phyloP scores from a whole-genome alignment of 164 flowering plant species.

The Brasenia schreberi region DNA sequence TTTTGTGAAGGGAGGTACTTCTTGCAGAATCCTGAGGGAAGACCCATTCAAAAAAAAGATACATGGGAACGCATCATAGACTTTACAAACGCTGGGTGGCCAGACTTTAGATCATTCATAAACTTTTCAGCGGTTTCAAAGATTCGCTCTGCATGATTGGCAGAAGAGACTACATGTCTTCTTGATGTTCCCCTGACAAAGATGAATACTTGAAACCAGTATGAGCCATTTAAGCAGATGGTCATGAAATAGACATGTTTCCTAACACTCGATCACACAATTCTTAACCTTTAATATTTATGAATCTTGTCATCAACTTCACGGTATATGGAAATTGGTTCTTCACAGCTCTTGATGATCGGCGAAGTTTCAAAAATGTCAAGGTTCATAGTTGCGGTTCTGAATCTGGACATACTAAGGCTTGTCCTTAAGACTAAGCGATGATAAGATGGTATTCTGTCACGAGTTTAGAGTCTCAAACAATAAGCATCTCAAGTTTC shows the following conservation, averaged over 20 bases:
- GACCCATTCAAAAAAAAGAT: conserved; percentile 62
- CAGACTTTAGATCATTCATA: conserved; percentile 23
- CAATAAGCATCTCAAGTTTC: too few relatives aligned
- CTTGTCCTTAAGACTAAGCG: too few relatives aligned
- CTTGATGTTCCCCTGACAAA: conserved; percentile 24
- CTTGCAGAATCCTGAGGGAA: too few relatives aligned
- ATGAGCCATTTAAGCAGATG: not conserved
- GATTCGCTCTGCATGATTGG: conserved; percentile 30
- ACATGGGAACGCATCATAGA: conserved; percentile 70
- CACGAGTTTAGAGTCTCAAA: too few relatives aligned
- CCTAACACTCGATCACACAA: conserved; percentile 13
- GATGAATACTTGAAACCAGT: conserved; percentile 13
- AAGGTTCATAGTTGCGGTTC: too few relatives aligned
- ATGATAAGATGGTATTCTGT: too few relatives aligned
- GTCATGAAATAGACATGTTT: not conserved
- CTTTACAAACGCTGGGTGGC: conserved; percentile 43
- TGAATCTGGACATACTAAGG: too few relatives aligned
- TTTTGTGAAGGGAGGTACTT: conserved; percentile 26
- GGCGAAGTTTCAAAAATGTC: conserved; percentile 25
- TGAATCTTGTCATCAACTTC: conserved; percentile 28
- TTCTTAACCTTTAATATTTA: conserved; percentile 21
- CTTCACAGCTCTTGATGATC: conserved; percentile 36
- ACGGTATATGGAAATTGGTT: conserved; percentile 23
- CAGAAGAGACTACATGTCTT: conserved; percentile 17
- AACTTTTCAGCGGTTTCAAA: conserved; percentile 30